Base-by-base conservation (phyloP, 441 rosid genomes). In the Bruguiera hainesii region DNA sequence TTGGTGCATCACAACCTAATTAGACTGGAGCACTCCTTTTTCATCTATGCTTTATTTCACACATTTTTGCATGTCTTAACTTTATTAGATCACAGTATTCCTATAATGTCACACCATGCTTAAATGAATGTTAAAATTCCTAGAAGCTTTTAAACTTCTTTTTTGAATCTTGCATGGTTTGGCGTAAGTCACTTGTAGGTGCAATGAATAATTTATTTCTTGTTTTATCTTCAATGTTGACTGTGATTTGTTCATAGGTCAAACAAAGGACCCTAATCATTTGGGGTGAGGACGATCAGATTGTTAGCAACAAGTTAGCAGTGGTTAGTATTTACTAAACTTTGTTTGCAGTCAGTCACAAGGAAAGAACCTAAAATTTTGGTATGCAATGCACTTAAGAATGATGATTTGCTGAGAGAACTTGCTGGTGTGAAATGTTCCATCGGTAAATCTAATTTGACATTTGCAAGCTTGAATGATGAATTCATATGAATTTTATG, bases 261-360 rank as follows among this genome's bases (percentile, higher is more conserved):
- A 76, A 82, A 55, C 96, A 90, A 68, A 83, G 79, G 71, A 86
- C 96, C 0, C 88, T 89, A 28, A 83, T 90, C 68, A 71, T 90
- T 49, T 90, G 94, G 92, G 96, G 97, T 60, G 91, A 93, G 77
- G 85, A 89, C 69, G 97, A 93, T 70, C 78, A 75, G 70, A 86
- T 90, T 66, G 79, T 90, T 42, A 86, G 91, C 85, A 84, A 74
- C 80, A 87, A 81, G 69, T 76, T 87, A 28, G 95, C 86, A 59
- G 83, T 79, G 93, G 97, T 90, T 20, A 78, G 91, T 64, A 56
- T 13, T 53, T 39, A 8, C 46, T 49, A 26, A 55, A 46, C 60
- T 67, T 49, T 37, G 25, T 29, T 42, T 59, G 7, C 21, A 13
- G n/a, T 23, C 9, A 35, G 8, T 11, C 21, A 31, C 46, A 31